Conservation (phyloP, 768 basidiomycete genomes). For the Mycena chlorophos region DNA sequence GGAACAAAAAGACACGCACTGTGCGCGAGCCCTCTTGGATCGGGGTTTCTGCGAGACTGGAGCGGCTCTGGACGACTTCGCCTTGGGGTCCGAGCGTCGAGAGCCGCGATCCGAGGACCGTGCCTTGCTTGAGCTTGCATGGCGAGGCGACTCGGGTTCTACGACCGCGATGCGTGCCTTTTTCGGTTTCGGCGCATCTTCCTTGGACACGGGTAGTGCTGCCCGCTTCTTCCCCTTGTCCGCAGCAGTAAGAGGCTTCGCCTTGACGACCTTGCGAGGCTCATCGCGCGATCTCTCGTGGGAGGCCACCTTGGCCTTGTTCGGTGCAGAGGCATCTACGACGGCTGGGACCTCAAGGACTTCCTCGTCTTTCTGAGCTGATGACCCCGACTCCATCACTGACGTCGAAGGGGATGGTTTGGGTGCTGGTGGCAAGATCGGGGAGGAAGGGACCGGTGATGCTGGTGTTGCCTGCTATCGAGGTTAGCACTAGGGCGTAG, state of each 20-base stretch:
- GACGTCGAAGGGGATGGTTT: conserved; percentile 2
- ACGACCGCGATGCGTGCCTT: conserved; percentile 12
- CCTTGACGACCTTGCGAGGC: not conserved
- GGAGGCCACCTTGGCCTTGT: not conserved
- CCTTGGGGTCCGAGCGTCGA: not conserved
- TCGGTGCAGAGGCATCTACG: conserved; percentile 3
- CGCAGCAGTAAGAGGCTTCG: conserved; percentile 8
- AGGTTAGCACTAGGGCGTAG: conserved; percentile 7
- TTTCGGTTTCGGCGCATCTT: conserved; percentile 16
- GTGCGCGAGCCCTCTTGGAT: not conserved
- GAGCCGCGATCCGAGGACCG: not conserved
- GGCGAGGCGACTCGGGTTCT: not conserved
- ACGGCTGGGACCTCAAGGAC: conserved; percentile 6
- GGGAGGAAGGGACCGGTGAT: no score
- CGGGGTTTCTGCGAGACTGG: not conserved
- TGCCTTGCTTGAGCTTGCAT: conserved; percentile 2
- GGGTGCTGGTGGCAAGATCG: no score
- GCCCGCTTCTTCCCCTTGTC: conserved; percentile 23
- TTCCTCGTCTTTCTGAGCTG: not conserved
- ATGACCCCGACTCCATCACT: not conserved
- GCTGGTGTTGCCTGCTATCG: not conserved
- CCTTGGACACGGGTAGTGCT: conserved; percentile 5
- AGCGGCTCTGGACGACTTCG: not conserved
- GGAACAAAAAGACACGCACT: not conserved
- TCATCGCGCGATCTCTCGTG: not conserved